Percentiles rank a stretch among this genome's conserved stretches.
These are phyloP conservation scores for Cystobasidium sp. DNA, from an alignment of 1,284 basidiomycete species.

Conservation along the genomic window DNA sequence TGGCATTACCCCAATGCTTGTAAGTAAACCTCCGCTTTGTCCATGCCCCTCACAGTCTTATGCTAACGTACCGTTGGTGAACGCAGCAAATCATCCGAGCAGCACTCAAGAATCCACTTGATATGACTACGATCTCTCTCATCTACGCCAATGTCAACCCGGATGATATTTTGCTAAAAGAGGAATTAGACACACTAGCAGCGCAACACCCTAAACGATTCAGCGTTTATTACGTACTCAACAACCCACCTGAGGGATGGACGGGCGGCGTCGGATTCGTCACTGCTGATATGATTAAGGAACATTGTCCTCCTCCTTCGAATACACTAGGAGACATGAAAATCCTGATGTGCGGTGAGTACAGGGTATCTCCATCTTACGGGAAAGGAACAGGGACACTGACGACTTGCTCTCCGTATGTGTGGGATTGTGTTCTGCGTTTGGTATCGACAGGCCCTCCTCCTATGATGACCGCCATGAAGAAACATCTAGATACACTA, in stretches of 20 bases:
- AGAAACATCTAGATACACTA: conserved; percentile 86
- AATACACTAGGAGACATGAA: conserved; percentile 53
- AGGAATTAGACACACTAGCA: conserved; percentile 81
- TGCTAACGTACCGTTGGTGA: background rate
- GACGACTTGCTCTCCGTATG: too few relatives aligned
- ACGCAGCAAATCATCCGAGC: conserved; percentile 82
- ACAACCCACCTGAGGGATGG: conserved; percentile 89
- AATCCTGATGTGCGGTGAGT: conserved; percentile 58
- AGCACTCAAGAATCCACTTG: conserved; percentile 79
- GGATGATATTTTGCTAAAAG: conserved; percentile 68
- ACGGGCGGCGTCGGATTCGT: conserved; percentile 88
- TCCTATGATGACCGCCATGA: conserved; percentile 96
- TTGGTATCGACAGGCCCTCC: conserved; percentile 69
- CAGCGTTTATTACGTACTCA: conserved; percentile 86
- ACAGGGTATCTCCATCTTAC: background rate
- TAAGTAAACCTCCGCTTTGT: conserved; percentile 20
- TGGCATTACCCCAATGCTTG: conserved; percentile 95
- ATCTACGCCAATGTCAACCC: conserved; percentile 89
- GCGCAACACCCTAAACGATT: conserved; percentile 71
- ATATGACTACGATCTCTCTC: conserved; percentile 84
- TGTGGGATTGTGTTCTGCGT: background rate
- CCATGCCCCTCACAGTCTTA: background rate
- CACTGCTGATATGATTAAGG: conserved; percentile 86
- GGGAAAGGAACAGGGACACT: too few relatives aligned
- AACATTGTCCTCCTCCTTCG: conserved; percentile 56